Percentiles rank a stretch among this genome's conserved stretches.
phyloP scores from a whole-genome alignment of 1,139 yeast genomes.

The Scheffersomyces quercinus region DNA sequence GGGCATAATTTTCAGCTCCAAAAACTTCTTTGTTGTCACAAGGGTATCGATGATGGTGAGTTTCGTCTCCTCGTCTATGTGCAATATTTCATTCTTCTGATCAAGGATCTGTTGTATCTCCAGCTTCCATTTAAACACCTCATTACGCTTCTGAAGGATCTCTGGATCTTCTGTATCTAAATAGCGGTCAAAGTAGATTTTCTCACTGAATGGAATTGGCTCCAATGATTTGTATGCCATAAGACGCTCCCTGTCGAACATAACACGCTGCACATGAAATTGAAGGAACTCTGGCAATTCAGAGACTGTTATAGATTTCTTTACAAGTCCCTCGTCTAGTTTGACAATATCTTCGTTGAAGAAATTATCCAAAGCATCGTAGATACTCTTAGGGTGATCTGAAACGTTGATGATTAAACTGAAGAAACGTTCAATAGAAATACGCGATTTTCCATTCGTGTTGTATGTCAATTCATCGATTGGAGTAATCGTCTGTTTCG shows the following conservation, averaged over 20 bases:
- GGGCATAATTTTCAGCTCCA: conserved; percentile 33
- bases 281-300: conserved; percentile 81
- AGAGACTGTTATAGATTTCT: conserved; percentile 69
- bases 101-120: conserved; percentile 47
- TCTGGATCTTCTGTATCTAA: conserved; percentile 68
- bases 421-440: conserved; percentile 74
- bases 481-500: conserved; percentile 46
- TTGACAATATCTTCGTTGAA: conserved; percentile 74
- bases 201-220: conserved; percentile 78
- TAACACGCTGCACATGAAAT: conserved; percentile 90
- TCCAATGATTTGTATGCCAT: conserved; percentile 81
- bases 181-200: conserved; percentile 82
- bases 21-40: conserved; percentile 55
- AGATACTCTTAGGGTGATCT: conserved; percentile 83
- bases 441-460: conserved; percentile 57
- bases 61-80: conserved; percentile 47
- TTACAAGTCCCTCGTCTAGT: conserved; percentile 72
- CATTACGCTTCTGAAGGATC: conserved; percentile 52
- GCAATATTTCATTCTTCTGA: conserved; percentile 42
- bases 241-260: conserved; percentile 72
- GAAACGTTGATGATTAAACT: conserved; percentile 82
- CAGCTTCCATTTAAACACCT: conserved; percentile 65
- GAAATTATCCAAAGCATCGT: conserved; percentile 85
- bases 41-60: conserved; percentile 51
- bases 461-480: conserved; percentile 17